phyloP scores from a whole-genome alignment of 1,284 basidiomycete genomes.

The Exsudoporus floridanus region DNA sequence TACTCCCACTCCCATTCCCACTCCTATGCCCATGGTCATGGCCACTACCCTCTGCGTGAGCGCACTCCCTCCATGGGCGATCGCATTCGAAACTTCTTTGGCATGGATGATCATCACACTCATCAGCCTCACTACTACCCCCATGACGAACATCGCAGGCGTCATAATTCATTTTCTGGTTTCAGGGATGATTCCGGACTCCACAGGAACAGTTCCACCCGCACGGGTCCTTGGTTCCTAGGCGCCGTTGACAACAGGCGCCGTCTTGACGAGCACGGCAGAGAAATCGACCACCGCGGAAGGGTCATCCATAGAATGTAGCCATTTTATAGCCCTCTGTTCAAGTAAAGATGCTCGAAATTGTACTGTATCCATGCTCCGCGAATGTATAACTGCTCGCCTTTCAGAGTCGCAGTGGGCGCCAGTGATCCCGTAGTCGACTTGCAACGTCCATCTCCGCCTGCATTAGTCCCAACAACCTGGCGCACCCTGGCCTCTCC shows the following conservation, averaged over 20 bases:
- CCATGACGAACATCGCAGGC: slow-evolving; percentile 20
- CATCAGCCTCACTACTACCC: not conserved
- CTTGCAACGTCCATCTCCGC: slow-evolving; percentile 60
- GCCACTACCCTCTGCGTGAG: slow-evolving; percentile 9
- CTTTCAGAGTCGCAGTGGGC: slow-evolving; percentile 46
- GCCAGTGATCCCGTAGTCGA: slow-evolving; percentile 58
- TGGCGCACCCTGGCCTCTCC: not conserved
- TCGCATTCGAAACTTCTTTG: slow-evolving; percentile 30
- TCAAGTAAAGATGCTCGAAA: not conserved
- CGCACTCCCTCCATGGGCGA: slow-evolving; percentile 27
- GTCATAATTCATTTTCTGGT: slow-evolving; percentile 25
- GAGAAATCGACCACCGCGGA: slow-evolving; percentile 29
- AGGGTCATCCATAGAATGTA: slow-evolving; percentile 31
- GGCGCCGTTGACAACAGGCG: slow-evolving; percentile 19
- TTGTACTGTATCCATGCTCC: slow-evolving; percentile 11
- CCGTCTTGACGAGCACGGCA: slow-evolving; percentile 26
- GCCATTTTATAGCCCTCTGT: slow-evolving; percentile 8
- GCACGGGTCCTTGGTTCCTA: slow-evolving; percentile 23
- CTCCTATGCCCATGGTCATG: not conserved
- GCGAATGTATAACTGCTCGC: not conserved
- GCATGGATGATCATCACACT: slow-evolving; percentile 11
- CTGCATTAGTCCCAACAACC: slow-evolving; percentile 30
- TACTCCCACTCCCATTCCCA: slow-evolving; percentile 2
- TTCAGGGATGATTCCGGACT: slow-evolving; percentile 19
- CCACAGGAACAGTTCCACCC: slow-evolving; percentile 19